Base-by-base conservation (phyloP, 2,329 filamentous ascomycete species). In the Cladophialophora psammophila region DNA sequence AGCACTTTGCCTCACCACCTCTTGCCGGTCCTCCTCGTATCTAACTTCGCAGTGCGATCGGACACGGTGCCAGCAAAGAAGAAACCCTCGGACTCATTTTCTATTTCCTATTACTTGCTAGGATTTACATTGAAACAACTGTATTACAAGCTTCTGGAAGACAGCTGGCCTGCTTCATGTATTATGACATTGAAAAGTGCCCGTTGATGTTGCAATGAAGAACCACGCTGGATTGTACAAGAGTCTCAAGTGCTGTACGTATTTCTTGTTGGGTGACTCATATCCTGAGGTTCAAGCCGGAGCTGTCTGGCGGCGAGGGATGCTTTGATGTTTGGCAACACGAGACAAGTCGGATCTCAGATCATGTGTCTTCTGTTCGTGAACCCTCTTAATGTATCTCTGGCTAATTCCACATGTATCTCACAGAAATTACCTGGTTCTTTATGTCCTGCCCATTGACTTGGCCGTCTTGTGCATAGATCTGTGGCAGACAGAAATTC, bases 131-230 rank as follows among this genome's bases (percentile, higher is more conserved):
- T 20, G 31, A 42, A 60, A 65, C 50, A 40, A 48, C 54, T 70
- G 68, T 70, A 69, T 55, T 52, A 66, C 60, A 54, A 58, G 58
- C 40, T 48, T 62, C 62, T n/a, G 31, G 63, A 60, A 67, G 65
- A 58, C 68, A 70, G 68, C 68, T 68, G 68, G 68, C 53, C 68
- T 70, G 68, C 66, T 70, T 67, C 68, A 57, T 67, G 65, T 67
- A 65, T 61, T 67, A 65, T 65, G 58, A 60, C 55, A 36, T 18
- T 52, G 20, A 52, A n/a, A 52, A 61, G 38, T 34, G 31, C 50
- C 26, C 34, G 35, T 60, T 57, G 34, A 54, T 55, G 35, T 59
- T 35, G 32, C 40, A 18, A 63, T 59, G 52, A 52, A 52, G 18
- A 57, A 58, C 20, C 48, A 50, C 34, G 18, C 42, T 35, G 45